Base-by-base conservation (phyloP, 345 rosid species). In the Dipteronia sinensis region DNA sequence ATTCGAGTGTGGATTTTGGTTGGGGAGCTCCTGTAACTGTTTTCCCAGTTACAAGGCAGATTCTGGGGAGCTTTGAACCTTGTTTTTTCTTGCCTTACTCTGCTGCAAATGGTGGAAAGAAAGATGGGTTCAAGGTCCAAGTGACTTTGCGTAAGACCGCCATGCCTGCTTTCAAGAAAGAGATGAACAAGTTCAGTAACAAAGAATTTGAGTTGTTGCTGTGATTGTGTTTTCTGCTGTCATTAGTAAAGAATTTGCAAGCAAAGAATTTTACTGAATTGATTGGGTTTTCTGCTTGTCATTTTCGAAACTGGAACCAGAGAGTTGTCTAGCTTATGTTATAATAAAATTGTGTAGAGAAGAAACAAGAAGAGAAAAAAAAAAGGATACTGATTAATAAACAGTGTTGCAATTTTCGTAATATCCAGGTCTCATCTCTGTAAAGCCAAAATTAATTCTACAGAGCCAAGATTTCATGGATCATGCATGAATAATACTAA, bases 51-150 rank as follows among this genome's bases (percentile, higher is more conserved):
- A 85, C 97, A 27, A 81, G 71, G 78, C 85, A 87, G 59, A 78
- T 94, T 67, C 87, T 93, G 20, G 97, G 98, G 16, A 90, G 98
- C 63, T 79, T 84, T 66, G 97, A 88, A 76, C 94, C 95, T 67
- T 92, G 97, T 83, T 93, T 90, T 78, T 93, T 93, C 92, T 78
- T 94, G 92, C 98, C 98, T 55, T 86, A 82, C 71, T 88, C 93
- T 6, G 72, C 82, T 13, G 84, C 80, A n/a, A 80, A 78, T 15
- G 82, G 6, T 0, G 88, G 83, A 10, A 73, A 79, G 70, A 86
- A 75, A 40, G 90, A 80, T 74, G 94, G 94, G 64, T 94, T 94
- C 76, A 88, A 88, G 86, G 90, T 92, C 44, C 78, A 90, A 83
- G 91, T 89, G 77, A 90, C 87, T 70, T 65, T 93, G 85, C 85